These are phyloP conservation scores for Phyllosticta paracitricarpa DNA, from an alignment of 2,329 filamentous ascomycete species.

Conservation along the genomic window DNA sequence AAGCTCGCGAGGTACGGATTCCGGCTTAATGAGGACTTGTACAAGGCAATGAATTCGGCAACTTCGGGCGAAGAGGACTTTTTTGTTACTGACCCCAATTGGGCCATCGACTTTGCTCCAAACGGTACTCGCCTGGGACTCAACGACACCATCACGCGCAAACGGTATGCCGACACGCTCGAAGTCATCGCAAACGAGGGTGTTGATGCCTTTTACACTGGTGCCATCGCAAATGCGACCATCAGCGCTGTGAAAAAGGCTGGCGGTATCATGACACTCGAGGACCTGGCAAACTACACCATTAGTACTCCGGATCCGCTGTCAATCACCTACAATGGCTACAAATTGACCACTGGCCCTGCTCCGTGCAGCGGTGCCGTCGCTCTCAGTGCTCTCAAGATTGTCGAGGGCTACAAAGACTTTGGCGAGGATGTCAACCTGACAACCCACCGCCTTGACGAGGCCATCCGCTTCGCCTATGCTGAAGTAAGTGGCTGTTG, in stretches of 20 bases:
- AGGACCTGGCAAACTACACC: constrained; percentile 66
- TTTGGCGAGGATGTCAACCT: constrained; percentile 55
- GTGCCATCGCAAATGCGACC: constrained; percentile 62
- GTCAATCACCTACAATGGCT: constrained; percentile 48
- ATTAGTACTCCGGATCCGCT: constrained; percentile 54
- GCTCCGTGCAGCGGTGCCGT: constrained; percentile 74
- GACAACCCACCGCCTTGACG: constrained; percentile 71
- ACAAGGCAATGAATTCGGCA: constrained; percentile 58
- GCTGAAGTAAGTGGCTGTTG: constrained; percentile 35
- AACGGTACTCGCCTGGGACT: constrained; percentile 62
- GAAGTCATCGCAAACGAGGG: constrained; percentile 67
- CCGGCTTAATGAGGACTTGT: constrained; percentile 59
- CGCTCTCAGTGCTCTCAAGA: constrained; percentile 67
- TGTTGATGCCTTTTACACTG: constrained; percentile 62
- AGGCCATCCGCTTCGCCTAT: constrained; percentile 85
- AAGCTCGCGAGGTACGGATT: constrained; percentile 53
- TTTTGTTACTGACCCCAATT: constrained; percentile 62
- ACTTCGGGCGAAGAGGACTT: constrained; percentile 49
- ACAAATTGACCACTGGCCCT: constrained; percentile 57
- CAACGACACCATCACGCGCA: constrained; percentile 70
- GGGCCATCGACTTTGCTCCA: constrained; percentile 82
- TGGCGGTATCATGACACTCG: constrained; percentile 78
- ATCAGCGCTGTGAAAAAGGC: constrained; percentile 56
- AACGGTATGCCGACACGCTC: constrained; percentile 70
- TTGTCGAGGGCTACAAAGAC: constrained; percentile 62